Base-by-base conservation (phyloP, 768 basidiomycete species). In the Lactifluus subvellereus region DNA sequence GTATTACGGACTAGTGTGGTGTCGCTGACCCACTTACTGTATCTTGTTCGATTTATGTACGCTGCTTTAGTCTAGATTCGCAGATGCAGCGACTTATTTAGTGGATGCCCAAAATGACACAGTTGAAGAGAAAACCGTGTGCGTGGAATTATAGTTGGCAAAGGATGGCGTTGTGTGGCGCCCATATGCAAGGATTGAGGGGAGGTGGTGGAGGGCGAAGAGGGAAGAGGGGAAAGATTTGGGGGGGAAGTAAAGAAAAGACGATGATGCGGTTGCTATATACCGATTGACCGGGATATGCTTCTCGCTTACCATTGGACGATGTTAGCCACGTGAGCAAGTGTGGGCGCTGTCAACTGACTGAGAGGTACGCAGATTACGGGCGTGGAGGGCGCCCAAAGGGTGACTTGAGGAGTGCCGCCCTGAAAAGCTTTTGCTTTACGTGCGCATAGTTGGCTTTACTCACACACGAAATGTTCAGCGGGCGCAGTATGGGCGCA, bases 261-360 rank as follows among this genome's bases (percentile, higher is more conserved):
- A 59, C 45, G 58, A 57, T 62, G 63, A 63, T 64, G 62, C 32
- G 61, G 65, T 66, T 64, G 65, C 65, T 66, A 66, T 66, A 66
- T 66, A 66, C 65, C 65, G 65, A 66, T 59, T 57, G 57, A 57
- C 61, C 65, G 61, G 61, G 65, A 63, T 54, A 66, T 66, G 32
- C 49, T 51, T 30, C 54, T 38, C 22, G 16, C 14, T 40, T 48
- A 16, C 35, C 18, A 64, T 64, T 64, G 62, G 62, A 9, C 53
- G 14, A 30, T 8, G n/a, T 3, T 2, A 27, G 1, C 37, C 58
- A 64, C 63, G 63, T 64, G 63, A 60, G 40, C 18, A 16, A 11
- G 4, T 20, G 4, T 45, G 52, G 59, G 63, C 63, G 63, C 62
- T 64, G 62, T 18, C 4, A n/a, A n/a, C 35, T 59, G 43, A 37